Base-by-base conservation (phyloP, 768 basidiomycete genomes). In the Rhizopogon vinicolor region DNA sequence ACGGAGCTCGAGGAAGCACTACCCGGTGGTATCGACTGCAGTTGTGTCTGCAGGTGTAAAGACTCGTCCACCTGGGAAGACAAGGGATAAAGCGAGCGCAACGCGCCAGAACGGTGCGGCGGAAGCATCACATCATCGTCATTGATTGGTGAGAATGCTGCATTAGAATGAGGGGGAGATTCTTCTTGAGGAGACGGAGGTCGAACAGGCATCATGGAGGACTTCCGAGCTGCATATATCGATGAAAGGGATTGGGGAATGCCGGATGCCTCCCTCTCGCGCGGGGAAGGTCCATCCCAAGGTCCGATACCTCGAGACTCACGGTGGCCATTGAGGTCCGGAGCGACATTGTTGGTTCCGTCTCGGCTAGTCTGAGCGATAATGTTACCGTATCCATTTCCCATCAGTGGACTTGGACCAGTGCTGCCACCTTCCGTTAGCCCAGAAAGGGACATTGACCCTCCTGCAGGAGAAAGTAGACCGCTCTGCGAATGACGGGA, bases 1-100 rank as follows among this genome's bases (percentile, higher is more conserved):
- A 78, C 72, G 35, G 72, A 73, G 50, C 78, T 79, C 7, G 78
- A 78, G 0, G 73, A 60, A 37, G 64, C 62, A 42, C 74, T 74
- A 1, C 75, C 74, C 39, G 67, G 64, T 1, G 76, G 73, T 8
- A 71, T 58, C 16, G 72, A 71, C 0, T 71, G 68, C 16, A 68
- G 68, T 18, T 61, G 41, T 28, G 58, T 56, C 37, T 61, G 60
- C 13, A 45, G 28, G 14, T 54, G 58, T 14, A 61, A 57, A 1
- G 68, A 59, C 35, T 70, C 70, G 28, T 72, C 68, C 19, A 42
- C 56, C 35, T 45, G 52, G n/a, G 65, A 59, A n/a, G 56, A 42
- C 25, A 65, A 62, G 3, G 63, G 51, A 18, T 67, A 67, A 16
- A 60, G 51, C 37, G 63, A 63, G 16, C 68, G 68, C 46, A 70